phyloP scores from a whole-genome alignment of 1,284 basidiomycete genomes.

The Ustilago sp. region DNA sequence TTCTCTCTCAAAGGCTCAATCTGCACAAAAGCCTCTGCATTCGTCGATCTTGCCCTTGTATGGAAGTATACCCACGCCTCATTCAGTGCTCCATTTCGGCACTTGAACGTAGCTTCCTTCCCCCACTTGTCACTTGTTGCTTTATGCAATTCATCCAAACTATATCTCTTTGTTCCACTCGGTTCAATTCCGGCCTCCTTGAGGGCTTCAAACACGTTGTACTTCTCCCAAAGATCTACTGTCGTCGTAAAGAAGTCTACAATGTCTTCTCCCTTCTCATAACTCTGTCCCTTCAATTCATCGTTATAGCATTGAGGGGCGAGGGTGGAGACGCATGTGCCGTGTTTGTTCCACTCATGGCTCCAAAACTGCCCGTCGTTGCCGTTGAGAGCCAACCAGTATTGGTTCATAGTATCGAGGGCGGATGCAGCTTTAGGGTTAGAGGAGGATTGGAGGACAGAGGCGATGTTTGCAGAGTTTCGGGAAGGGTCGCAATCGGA shows the following conservation, averaged over 20 bases:
- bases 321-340: conserved; percentile 52
- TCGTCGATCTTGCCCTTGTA: conserved; percentile 34
- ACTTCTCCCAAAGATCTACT: conserved; percentile 29
- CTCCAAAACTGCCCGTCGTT: conserved; percentile 44
- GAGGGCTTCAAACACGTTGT: conserved; percentile 40
- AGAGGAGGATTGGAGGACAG: conserved; percentile 18
- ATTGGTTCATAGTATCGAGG: conserved; percentile 55
- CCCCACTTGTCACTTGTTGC: conserved; percentile 30
- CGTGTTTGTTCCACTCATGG: conserved; percentile 57
- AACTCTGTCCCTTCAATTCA: background rate
- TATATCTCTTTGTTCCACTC: conserved; percentile 20
- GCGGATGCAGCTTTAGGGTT: conserved; percentile 20
- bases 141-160: conserved; percentile 26
- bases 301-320: conserved; percentile 40
- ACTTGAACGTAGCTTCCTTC: conserved; percentile 36
- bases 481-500: conserved; percentile 42
- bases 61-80: conserved; percentile 52
- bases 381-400: conserved; percentile 52
- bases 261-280: conserved; percentile 33
- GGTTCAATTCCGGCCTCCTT: conserved; percentile 36
- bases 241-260: conserved; percentile 56
- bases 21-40: conserved; percentile 25
- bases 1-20: conserved; percentile 32
- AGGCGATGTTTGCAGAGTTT: conserved; percentile 35
- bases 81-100: conserved; percentile 37